Evolutionary conservation across 352 stramenopile species (phyloP), one percentile per base, ranked within the genome.

Genomic region (Globisporangium parvum): DNA sequence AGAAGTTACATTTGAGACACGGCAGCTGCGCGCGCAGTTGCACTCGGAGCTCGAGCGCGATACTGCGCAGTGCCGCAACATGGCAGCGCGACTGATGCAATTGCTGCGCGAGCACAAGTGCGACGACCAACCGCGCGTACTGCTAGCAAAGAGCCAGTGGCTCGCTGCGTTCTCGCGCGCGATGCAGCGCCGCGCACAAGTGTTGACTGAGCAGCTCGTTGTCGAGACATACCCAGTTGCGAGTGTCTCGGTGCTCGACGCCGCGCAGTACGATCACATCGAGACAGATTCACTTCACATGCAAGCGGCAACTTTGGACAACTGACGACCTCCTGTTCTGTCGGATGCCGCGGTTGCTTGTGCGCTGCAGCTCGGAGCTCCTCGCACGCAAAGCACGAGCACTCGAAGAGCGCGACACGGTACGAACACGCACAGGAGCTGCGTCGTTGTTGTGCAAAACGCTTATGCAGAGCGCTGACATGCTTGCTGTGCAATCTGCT

Each of bases 191-290:
- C 62, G 65, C n/a, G 57, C 62, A 17, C 56, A 72, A 37, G 52
- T 79, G 39, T 37, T 79, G 21, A 44, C 48, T n/a, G 60, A 55
- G 23, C 61, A 76, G 39, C 28, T 79, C 15, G 41, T 48, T 12
- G 59, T 72, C 11, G 70, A 79, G 31, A 76, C 62, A 33, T 78
- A 78, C 46, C 55, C 66, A 12, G 15, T 33, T 2, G 57, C 70
- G 12, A 42, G 65, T 8, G 28, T 66, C 17, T 40, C 47, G 3
- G 17, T 75, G 14, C 60, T 77, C 10, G 31, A 49, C 2, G 37
- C 41, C 20, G 47, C 63, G 17, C 60, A 74, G 69, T 74, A 66
- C 37, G 66, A 62, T 31, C 12, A n/a, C 39, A 14, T 18, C 23
- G 10, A 5, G 28, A 45, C 28, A 41, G 2, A 6, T 26, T 54